Percentiles rank a stretch among this genome's conserved stretches.
These are phyloP conservation scores for Phytophthora tentaculata DNA, from an alignment of 352 stramenopile species.

Conservation along the genomic window DNA sequence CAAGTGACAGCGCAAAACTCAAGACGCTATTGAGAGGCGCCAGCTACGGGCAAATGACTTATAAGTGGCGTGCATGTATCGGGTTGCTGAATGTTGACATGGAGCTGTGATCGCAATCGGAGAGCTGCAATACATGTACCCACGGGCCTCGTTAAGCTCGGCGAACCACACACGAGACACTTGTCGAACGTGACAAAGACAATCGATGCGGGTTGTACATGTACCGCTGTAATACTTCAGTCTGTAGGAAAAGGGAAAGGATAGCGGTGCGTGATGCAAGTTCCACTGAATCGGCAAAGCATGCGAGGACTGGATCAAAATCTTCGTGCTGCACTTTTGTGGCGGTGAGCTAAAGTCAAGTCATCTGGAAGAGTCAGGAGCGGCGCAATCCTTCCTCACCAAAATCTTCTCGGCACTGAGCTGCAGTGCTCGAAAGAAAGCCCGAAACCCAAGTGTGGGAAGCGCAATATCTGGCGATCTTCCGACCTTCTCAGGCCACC, in stretches of 20 bases:
- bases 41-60: no score
- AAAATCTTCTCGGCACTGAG: conserved; percentile 24
- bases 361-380: conserved; percentile 13
- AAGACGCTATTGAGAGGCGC: no score
- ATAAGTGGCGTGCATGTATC: no score
- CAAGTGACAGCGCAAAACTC: no score
- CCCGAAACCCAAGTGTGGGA: conserved; percentile 17
- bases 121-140: background rate
- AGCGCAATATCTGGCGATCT: conserved; percentile 21
- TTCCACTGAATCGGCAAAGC: background rate
- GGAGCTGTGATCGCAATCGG: background rate
- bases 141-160: background rate
- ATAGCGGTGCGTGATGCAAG: background rate
- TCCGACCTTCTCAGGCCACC: conserved; percentile 27
- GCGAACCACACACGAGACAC: background rate
- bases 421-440: conserved; percentile 22
- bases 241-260: no score
- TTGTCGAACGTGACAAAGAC: conserved; percentile 23
- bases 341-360: background rate
- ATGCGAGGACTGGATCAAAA: no score
- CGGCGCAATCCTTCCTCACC: conserved; percentile 12
- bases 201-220: background rate
- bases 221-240: background rate
- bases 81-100: no score
- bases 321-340: no score